Evolutionary conservation across 495 filamentous ascomycete species (phyloP).

Genomic region (Penicillium psychrofluorescens): DNA sequence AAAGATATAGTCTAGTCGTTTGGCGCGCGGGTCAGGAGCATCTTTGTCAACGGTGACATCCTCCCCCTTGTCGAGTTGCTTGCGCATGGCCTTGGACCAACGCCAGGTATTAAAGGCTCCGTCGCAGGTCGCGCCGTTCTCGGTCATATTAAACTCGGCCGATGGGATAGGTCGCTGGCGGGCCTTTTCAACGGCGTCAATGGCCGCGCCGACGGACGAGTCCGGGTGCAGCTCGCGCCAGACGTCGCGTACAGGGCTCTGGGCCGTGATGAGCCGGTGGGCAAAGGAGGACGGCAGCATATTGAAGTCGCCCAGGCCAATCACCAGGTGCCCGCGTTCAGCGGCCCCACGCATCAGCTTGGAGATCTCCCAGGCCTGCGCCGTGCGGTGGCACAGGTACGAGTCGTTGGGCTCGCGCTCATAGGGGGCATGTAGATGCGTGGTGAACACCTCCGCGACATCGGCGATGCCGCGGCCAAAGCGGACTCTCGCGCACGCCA

Average conservation of each 20-base stretch:
- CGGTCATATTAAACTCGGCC: slow-evolving; percentile 64
- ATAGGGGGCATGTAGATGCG: slow-evolving; percentile 90
- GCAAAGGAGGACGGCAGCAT: slow-evolving; percentile 83
- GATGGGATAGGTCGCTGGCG: slow-evolving; percentile 49
- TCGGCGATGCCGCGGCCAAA: slow-evolving; percentile 60
- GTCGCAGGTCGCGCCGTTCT: slow-evolving; percentile 86
- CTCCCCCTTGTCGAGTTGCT: slow-evolving; percentile 51
- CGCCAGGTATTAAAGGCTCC: slow-evolving; percentile 86
- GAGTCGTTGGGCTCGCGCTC: slow-evolving; percentile 72
- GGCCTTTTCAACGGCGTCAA: slow-evolving; percentile 52
- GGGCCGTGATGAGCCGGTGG: slow-evolving; percentile 73
- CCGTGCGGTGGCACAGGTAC: slow-evolving; percentile 81
- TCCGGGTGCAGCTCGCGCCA: slow-evolving; percentile 79
- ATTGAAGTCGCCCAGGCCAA: slow-evolving; percentile 91
- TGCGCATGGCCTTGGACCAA: slow-evolving; percentile 62
- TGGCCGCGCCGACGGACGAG: slow-evolving; percentile 64
- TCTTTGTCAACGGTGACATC: slow-evolving; percentile 49
- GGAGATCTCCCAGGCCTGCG: slow-evolving; percentile 96
- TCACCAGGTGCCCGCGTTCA: slow-evolving; percentile 75
- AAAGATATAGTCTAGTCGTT: slow-evolving; percentile 95
- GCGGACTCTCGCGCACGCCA: slow-evolving; percentile 76
- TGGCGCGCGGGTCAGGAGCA: slow-evolving; percentile 61
- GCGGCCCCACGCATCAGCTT: slow-evolving; percentile 82
- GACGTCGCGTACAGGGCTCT: slow-evolving; percentile 70
- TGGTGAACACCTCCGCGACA: slow-evolving; percentile 87